Base-by-base conservation (phyloP, 2,329 filamentous ascomycete genomes). In the Colletotrichum costaricense region DNA sequence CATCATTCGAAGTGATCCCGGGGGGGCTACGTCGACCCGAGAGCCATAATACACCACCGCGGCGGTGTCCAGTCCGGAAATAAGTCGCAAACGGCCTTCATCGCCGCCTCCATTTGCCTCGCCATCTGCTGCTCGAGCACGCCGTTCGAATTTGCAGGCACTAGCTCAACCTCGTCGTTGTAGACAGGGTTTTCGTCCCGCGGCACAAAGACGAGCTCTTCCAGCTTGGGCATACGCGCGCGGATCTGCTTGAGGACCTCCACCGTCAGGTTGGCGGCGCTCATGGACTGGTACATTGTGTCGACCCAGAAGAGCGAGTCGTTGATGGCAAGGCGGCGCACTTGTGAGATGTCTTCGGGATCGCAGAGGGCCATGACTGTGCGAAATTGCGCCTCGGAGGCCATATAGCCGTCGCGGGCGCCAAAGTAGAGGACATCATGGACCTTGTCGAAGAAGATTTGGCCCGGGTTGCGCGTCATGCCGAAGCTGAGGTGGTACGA, bases 371-470 rank as follows among this genome's bases (percentile, higher is more conserved):
- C 78, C 78, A 88, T 81, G 76, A 83, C 83, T 16, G 84, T 85
- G 63, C 82, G 81, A 68, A 88, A 84, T 74, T 87, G 83, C 6
- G 85, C 81, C 69, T 84, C 82, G 63, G 85, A 81, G 24, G 84
- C 84, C 82, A 85, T 85, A 78, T 82, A 84, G 64, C 85, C 86
- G 30, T 83, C 77, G 38, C 84, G 81, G 12, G 83, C 81, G 46
- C 86, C 86, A 75, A 88, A 87, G 77, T 85, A 88, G 64, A 88
- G 79, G n/a, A 86, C 81, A 72, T 88, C 86, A 63, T 76, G 76
- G 16, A 75, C 64, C 0, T 82, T 79, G 72, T 85, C 83, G 76
- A 88, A 84, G 74, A 83, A 82, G 38, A 88, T 78, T 60, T 82
- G 81, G 35, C 85, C 84, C 5, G 82, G 81, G 2, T 80, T 80